These are phyloP conservation scores for Spergularia bocconei DNA, from an alignment of 148 eudicot species.

Conservation along the genomic window DNA sequence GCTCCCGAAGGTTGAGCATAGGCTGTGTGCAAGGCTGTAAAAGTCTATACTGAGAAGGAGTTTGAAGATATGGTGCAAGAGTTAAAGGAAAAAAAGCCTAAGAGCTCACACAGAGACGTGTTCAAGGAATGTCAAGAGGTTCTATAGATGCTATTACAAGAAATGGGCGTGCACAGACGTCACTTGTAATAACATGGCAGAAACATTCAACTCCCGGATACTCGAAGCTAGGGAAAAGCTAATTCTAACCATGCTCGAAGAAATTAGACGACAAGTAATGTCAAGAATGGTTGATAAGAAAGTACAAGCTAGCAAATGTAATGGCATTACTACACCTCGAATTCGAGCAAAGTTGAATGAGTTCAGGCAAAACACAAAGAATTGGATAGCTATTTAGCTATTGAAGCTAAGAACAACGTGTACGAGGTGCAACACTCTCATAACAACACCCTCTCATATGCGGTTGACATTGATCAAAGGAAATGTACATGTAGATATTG, in stretches of 20 bases:
- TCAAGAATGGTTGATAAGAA: too few species aligned
- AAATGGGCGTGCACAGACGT: not conserved
- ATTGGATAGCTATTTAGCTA: not conserved
- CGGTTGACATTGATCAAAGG: not conserved
- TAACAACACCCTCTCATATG: slow-evolving; percentile 1
- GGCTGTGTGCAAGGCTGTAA: not conserved
- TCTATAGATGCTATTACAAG: not conserved
- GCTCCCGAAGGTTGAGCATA: not conserved
- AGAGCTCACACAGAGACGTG: not conserved
- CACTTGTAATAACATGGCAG: slow-evolving; percentile 6
- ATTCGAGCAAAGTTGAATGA: not conserved
- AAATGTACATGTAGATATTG: slow-evolving; percentile 7
- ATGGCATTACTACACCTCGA: not conserved
- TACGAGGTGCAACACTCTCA: slow-evolving; percentile 14
- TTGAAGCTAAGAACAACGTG: slow-evolving; percentile 11
- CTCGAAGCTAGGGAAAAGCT: not conserved
- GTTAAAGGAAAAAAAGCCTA: not conserved
- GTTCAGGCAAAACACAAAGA: not conserved
- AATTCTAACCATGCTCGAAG: too few species aligned
- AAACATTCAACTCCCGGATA: slow-evolving; percentile 1
- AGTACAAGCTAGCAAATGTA: not conserved
- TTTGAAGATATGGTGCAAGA: not conserved
- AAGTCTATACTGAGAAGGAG: not conserved
- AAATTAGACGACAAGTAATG: too few species aligned
- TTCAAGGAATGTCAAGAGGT: not conserved